Evolutionary conservation across 2,329 filamentous ascomycete species (phyloP).

Genomic region (Calonectria leucothoes): DNA sequence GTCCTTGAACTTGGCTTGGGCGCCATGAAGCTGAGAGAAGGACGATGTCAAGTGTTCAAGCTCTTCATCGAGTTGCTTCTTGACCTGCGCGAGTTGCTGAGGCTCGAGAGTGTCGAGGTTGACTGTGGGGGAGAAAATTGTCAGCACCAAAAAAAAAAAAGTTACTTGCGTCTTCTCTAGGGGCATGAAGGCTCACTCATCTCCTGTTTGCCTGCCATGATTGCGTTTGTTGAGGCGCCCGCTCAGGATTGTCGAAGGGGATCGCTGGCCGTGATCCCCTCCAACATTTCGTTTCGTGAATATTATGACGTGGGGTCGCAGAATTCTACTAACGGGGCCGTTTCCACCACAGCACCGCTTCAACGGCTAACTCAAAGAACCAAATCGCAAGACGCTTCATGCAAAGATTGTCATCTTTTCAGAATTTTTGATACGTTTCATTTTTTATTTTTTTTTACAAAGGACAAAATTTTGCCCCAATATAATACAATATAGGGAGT

Average conservation of each 20-base stretch:
- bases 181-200: slow-evolving; percentile 37
- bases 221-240: slow-evolving; percentile 22
- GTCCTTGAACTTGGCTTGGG: slow-evolving; percentile 92
- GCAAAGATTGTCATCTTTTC: neutral
- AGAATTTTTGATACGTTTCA: neutral
- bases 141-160: neutral
- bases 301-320: slow-evolving; percentile 46
- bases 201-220: slow-evolving; percentile 50
- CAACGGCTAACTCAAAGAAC: neutral
- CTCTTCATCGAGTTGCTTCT: slow-evolving; percentile 96
- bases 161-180: neutral
- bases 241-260: slow-evolving; percentile 16
- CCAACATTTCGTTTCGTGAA: slow-evolving; percentile 42
- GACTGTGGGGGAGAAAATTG: slow-evolving; percentile 50
- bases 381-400: neutral
- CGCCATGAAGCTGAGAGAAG: slow-evolving; percentile 88
- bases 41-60: slow-evolving; percentile 93
- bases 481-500: neutral
- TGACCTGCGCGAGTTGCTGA: slow-evolving; percentile 89
- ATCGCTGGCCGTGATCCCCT: slow-evolving; percentile 35
- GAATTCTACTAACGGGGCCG: slow-evolving; percentile 45
- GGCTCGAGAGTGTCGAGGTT: slow-evolving; percentile 81
- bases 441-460: slow-evolving; percentile 4
- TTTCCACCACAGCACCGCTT: neutral
- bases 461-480: neutral